Evolutionary conservation across 805 yeast species (phyloP), one percentile per base, ranked within the genome.

Genomic region (Candida sanyiensis): DNA sequence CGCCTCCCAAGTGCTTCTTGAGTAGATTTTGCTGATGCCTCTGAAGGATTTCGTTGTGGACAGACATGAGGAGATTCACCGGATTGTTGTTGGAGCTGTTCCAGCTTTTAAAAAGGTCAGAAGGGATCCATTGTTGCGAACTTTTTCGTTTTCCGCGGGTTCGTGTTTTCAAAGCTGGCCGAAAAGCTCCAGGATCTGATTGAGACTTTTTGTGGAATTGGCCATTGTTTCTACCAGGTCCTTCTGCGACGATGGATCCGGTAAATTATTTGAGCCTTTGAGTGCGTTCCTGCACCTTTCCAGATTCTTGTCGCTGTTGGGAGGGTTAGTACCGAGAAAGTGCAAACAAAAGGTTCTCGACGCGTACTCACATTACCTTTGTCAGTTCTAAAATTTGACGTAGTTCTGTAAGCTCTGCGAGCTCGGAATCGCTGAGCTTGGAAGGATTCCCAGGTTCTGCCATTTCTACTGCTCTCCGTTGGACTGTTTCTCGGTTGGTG

Each of bases 21-120:
- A 55, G 45, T 5, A 63, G 52, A 12, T 66, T 49, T 10, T 70
- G 69, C 47, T 72, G 75, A 53, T 70, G 74, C 44, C 53, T 57
- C 35, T 72, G 77, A 13, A 71, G 19, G 6, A 45, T 39, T 2
- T 21, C 15, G 15, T 39, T 38, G 17, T 36, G 30, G 15, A 8
- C 33, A 36, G 35, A 38, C 47, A 44, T 44, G 15, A 8, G 7
- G 31, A n/a, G n/a, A n/a, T n/a, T n/a, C n/a, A n/a, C n/a, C n/a
- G n/a, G n/a, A n/a, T n/a, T n/a, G n/a, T n/a, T n/a, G n/a, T n/a
- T n/a, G n/a, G n/a, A n/a, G n/a, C n/a, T n/a, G n/a, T n/a, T n/a
- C n/a, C n/a, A n/a, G n/a, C n/a, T n/a, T n/a, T n/a, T n/a, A n/a
- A n/a, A n/a, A n/a, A n/a, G n/a, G n/a, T n/a, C n/a, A n/a, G n/a